Evolutionary conservation across 2,329 filamentous ascomycete genomes (phyloP).

Genomic region (Alternaria sp.): DNA sequence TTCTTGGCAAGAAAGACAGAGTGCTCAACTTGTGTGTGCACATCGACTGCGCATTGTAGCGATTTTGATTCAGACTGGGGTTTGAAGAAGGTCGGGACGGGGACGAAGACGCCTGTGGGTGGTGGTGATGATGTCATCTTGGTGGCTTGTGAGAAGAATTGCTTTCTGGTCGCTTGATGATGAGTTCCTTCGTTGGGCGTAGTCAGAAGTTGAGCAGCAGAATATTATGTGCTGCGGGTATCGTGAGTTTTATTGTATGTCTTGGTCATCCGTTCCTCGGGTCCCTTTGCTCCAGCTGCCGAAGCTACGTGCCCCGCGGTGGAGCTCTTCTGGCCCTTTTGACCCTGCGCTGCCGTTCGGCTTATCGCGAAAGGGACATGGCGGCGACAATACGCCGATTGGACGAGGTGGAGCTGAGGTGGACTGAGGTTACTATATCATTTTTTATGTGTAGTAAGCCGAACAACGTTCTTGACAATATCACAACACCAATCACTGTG

Average conservation of each 20-base stretch:
- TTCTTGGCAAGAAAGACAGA: slow-evolving; percentile 66
- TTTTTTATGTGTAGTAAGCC: not conserved
- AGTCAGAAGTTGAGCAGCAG: not conserved
- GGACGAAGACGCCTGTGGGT: slow-evolving; percentile 52
- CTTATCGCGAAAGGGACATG: slow-evolving; percentile 20
- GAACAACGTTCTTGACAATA: not conserved
- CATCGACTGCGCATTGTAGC: slow-evolving; percentile 63
- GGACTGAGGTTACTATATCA: not conserved
- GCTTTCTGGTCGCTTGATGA: not conserved
- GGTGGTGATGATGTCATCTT: slow-evolving; percentile 43
- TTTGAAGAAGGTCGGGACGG: slow-evolving; percentile 71
- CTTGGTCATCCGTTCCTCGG: slow-evolving; percentile 35
- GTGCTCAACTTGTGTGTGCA: slow-evolving; percentile 66
- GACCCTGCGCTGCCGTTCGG: slow-evolving; percentile 44
- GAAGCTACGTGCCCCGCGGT: slow-evolving; percentile 36
- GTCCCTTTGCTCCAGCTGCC: slow-evolving; percentile 34
- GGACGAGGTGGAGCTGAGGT: not conserved
- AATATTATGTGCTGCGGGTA: not conserved
- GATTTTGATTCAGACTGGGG: slow-evolving; percentile 55
- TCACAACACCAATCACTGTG: too few species aligned
- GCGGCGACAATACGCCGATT: slow-evolving; percentile 1
- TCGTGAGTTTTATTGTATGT: slow-evolving; percentile 10
- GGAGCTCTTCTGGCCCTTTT: slow-evolving; percentile 24
- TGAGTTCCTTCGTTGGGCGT: not conserved
- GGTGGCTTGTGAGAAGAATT: slow-evolving; percentile 20